phyloP scores from a whole-genome alignment of 1,284 basidiomycete genomes.

The Hemileia vastatrix region DNA sequence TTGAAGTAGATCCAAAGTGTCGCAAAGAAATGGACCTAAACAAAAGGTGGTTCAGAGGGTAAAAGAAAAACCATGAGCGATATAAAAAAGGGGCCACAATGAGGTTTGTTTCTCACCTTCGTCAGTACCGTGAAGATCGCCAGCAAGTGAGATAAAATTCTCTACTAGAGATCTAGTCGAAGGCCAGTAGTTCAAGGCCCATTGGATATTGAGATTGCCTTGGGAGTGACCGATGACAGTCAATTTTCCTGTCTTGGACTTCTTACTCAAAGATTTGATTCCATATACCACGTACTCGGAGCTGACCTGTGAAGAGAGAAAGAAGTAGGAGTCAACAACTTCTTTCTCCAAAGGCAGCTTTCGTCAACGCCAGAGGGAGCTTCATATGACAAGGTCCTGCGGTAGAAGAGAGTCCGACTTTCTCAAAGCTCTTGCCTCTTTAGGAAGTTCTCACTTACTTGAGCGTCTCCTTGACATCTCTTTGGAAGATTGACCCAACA shows the following conservation, averaged over 20 bases:
- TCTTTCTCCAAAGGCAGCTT: background rate
- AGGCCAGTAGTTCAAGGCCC: constrained; percentile 42
- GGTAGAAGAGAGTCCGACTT: background rate
- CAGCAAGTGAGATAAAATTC: constrained; percentile 35
- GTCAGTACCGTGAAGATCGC: constrained; percentile 39
- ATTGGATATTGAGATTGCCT: constrained; percentile 39
- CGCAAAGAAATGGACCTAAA: constrained; percentile 29
- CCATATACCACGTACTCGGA: constrained; percentile 41
- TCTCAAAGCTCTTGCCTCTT: background rate
- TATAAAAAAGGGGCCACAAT: too few species aligned
- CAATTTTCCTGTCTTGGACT: constrained; percentile 36
- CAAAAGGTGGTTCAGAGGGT: too few species aligned
- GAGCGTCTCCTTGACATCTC: constrained; percentile 34
- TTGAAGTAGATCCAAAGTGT: constrained; percentile 24
- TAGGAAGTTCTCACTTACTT: too few species aligned
- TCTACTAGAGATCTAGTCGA: constrained; percentile 26
- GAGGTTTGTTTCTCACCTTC: too few species aligned
- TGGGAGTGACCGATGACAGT: constrained; percentile 41
- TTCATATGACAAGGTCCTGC: background rate
- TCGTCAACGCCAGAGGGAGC: background rate
- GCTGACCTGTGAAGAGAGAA: too few species aligned
- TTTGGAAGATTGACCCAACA: constrained; percentile 38
- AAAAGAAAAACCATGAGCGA: too few species aligned
- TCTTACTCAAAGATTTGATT: constrained; percentile 31
- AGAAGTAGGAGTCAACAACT: background rate